Percentiles rank a stretch among this genome's conserved stretches.
Conservation (phyloP, 345 rosid genomes). For the Citrus maxima region DNA sequence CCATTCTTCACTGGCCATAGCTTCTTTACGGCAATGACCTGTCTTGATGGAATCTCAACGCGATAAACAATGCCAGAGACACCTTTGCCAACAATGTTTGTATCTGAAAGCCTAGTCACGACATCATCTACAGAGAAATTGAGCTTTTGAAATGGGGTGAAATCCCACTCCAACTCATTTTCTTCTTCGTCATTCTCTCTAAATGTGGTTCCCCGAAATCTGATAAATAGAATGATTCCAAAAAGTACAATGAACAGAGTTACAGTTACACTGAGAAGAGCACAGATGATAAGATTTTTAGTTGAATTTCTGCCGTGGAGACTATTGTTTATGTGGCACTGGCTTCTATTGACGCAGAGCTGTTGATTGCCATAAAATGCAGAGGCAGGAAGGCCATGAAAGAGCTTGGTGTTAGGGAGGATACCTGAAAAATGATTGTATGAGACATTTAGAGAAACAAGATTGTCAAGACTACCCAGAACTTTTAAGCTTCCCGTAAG, state of each 20-base stretch:
- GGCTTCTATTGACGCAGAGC: slow-evolving; percentile 46
- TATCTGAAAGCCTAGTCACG: slow-evolving; percentile 42
- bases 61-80: slow-evolving; percentile 69
- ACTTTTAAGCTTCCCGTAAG: slow-evolving; percentile 43
- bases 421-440: slow-evolving; percentile 57
- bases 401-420: slow-evolving; percentile 58
- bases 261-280: slow-evolving; percentile 38
- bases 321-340: slow-evolving; percentile 23
- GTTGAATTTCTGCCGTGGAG: slow-evolving; percentile 26
- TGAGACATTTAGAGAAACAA: slow-evolving; percentile 58
- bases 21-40: slow-evolving; percentile 68
- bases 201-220: slow-evolving; percentile 25
- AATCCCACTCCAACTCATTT: slow-evolving; percentile 43
- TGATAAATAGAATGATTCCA: slow-evolving; percentile 36
- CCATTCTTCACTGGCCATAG: slow-evolving; percentile 56
- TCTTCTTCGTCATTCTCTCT: slow-evolving; percentile 30
- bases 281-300: slow-evolving; percentile 33
- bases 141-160: slow-evolving; percentile 66
- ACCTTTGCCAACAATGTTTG: slow-evolving; percentile 61
- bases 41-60: slow-evolving; percentile 48
- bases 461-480: slow-evolving; percentile 51
- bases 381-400: slow-evolving; percentile 43
- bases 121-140: slow-evolving; percentile 53
- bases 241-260: slow-evolving; percentile 32
- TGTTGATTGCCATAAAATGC: slow-evolving; percentile 47